phyloP scores from a whole-genome alignment of 179 eudicot species.

The Silene vulgaris region DNA sequence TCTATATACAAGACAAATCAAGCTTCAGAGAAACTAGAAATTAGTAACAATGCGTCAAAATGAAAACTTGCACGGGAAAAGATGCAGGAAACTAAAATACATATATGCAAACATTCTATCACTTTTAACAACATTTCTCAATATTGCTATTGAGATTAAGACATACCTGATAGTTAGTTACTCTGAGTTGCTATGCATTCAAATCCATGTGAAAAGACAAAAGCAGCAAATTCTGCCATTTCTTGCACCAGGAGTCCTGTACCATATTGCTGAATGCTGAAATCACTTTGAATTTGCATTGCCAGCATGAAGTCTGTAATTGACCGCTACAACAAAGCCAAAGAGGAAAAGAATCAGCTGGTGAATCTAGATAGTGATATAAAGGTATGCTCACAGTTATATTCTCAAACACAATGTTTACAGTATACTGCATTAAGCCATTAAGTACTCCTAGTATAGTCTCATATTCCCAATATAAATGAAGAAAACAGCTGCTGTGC shows the following conservation, averaged over 20 bases:
- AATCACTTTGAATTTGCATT: slow-evolving; percentile 7
- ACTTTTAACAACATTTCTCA: background rate
- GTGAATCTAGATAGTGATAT: slow-evolving; percentile 28
- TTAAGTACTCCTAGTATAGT: background rate
- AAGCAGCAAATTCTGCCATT: background rate
- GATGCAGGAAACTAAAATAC: slow-evolving; percentile 2
- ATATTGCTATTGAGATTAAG: slow-evolving; percentile 2
- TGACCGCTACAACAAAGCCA: slow-evolving; percentile 37
- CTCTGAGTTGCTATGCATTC: background rate
- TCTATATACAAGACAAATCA: too few relatives aligned
- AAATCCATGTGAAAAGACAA: background rate
- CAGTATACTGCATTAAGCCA: too few relatives aligned
- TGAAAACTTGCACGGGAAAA: slow-evolving; percentile 12
- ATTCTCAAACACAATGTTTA: background rate
- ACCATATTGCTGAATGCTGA: slow-evolving; percentile 14
- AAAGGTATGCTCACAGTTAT: slow-evolving; percentile 27
- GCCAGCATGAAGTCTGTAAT: slow-evolving; percentile 40
- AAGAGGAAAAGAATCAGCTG: slow-evolving; percentile 33
- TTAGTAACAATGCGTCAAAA: background rate
- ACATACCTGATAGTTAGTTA: slow-evolving; percentile 13
- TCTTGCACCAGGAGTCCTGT: background rate
- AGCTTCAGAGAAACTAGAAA: too few relatives aligned
- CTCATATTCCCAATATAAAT: too few relatives aligned
- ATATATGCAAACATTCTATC: background rate
- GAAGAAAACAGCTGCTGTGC: too few relatives aligned